Evolutionary conservation across 768 basidiomycete species (phyloP), one percentile per base, ranked within the genome.

Genomic region (Hygrophorus pudorinus): DNA sequence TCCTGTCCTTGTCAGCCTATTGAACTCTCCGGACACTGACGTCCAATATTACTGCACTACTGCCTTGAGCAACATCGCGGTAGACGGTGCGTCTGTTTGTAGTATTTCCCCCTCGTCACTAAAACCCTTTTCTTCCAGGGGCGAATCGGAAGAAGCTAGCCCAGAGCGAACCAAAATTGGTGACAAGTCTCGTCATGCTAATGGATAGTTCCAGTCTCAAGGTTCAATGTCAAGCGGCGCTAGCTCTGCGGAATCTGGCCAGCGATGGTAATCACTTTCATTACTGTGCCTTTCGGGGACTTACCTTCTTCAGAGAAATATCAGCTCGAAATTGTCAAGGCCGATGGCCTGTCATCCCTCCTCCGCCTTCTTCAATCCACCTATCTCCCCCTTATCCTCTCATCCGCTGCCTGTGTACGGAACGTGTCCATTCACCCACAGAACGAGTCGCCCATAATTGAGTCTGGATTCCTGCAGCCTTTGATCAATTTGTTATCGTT

Each of bases 11-110:
- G 96, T 99, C 52, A 84, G 84, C 56, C 72, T 99, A 28, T 71
- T 99, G 50, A 96, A 93, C 59, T 92, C 89, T 4, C 80, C 86
- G 38, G 96, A 99, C 61, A 99, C 96, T n/a, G 96, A 99, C 58
- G 96, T 99, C 2, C 96, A 99, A 61, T 99, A 99, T 58, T 99
- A 99, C 61, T 99, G 96, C 65, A 99, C 96, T 5, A 99, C 96
- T 10, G 96, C 96, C 5, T 65, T 99, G 54, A 92, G 88, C 60
- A 99, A 99, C 58, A 99, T 99, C 52, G 96, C 96, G 28, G 96
- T 99, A 5, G 96, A 99, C 65, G 86, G 90, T 80, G 52, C 14
- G 53, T 47, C 24, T 41, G 18, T 28, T 38, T 44, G n/a, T 32
- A 8, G 11, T 30, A 13, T 31, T 44, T 45, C 21, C 3, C 17